phyloP scores from a whole-genome alignment of 2,329 filamentous ascomycete species.

The Sporothrix phasma region DNA sequence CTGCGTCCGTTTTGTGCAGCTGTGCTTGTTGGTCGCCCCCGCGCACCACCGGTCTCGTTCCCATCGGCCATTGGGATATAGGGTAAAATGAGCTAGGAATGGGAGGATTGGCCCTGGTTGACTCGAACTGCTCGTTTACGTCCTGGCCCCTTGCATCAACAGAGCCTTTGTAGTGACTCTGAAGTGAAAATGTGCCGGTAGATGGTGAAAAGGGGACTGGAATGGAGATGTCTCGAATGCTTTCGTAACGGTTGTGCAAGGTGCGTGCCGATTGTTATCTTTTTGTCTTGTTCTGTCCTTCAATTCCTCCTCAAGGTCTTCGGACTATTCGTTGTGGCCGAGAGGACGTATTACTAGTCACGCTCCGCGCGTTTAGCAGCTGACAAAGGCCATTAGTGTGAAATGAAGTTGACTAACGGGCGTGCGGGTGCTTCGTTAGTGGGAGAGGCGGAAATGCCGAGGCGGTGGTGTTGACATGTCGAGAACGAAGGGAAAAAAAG shows the following conservation, averaged over 20 bases:
- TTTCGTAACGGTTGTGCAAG: not conserved
- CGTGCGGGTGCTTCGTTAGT: not conserved
- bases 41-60: not conserved
- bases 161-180: not conserved
- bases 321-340: not conserved
- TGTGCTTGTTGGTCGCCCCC: not conserved
- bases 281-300: not conserved
- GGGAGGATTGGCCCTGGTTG: not conserved
- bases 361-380: not conserved
- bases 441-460: not conserved
- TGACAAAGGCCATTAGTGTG: not conserved
- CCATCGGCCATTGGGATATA: not conserved
- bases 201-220: not conserved
- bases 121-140: not conserved
- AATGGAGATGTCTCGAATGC: not conserved
- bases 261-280: not conserved
- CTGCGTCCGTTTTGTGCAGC: not conserved
- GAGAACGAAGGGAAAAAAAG: not conserved
- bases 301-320: not conserved
- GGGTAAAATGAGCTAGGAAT: not conserved
- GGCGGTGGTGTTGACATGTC: not conserved
- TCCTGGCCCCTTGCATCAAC: not conserved
- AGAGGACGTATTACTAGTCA: not conserved
- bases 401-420: not conserved
- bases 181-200: not conserved